Base-by-base conservation (phyloP, 2,329 filamentous ascomycete genomes). In the Epichloe uncinata region DNA sequence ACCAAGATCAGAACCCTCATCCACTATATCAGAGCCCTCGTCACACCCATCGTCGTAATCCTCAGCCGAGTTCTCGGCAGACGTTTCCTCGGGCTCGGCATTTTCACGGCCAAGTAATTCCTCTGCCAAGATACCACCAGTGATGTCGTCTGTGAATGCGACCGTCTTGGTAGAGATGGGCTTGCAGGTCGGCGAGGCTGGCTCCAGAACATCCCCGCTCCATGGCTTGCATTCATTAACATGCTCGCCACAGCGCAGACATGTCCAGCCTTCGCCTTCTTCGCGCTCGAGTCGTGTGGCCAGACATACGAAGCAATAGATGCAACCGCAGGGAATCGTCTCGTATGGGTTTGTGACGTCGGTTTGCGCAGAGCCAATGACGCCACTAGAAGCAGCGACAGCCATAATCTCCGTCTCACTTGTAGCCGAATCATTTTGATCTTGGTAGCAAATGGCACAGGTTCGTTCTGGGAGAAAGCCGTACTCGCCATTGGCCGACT, bases 311-410 rank as follows among this genome's bases (percentile, higher is more conserved):
- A 94, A 98, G 67, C 93, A 98, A 69, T 97, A 98, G 52, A 96
- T 75, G 65, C 90, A 95, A 0, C 85, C 85, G 60, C 93, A 98
- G 0, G 88, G 84, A 2, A 90, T 79, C 0, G 89, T 81, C 68
- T 95, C 88, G 64, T 98, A 98, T 0, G 93, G 90, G 63, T 97
- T 98, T 4, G 91, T 96, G 54, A 97, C 84, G 60, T 97, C 93
- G 0, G 90, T 96, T 56, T 89, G 85, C 6, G 87, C 86, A 16
- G 86, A 94, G 16, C 90, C 91, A 41, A 94, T 76, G 11, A 95
- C 84, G 13, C 90, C 89, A 53, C 82, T 82, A 4, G 82, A 81
- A 11, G 80, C 75, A 2, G 82, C 78, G 1, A 81, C 79, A 1
- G 84, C 81, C 56, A 95, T 71, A 3, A 90, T 72, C 57, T 95